Percentiles rank a stretch among this genome's conserved stretches.
These are phyloP conservation scores for Streptanthus diversifolius DNA, from an alignment of 345 rosid genomes.

Conservation along the genomic window DNA sequence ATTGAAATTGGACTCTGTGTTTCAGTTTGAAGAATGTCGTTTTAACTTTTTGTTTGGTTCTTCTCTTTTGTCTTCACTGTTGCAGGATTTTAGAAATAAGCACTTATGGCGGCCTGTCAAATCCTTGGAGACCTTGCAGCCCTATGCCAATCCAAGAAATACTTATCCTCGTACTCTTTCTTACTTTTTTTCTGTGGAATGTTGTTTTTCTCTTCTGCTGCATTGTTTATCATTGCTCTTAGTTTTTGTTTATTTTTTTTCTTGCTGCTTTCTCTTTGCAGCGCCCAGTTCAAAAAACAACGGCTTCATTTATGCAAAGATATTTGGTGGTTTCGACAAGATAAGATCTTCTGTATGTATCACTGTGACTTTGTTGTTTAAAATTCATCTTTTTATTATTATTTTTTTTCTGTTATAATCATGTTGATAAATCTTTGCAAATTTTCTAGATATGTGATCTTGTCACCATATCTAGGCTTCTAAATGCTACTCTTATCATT, in stretches of 20 bases:
- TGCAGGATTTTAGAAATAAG: slow-evolving; percentile 55
- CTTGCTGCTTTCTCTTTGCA: slow-evolving; percentile 32
- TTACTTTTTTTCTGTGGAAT: not conserved
- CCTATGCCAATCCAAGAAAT: slow-evolving; percentile 87
- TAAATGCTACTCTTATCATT: slow-evolving; percentile 99
- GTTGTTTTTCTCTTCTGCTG: not conserved
- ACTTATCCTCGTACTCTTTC: slow-evolving; percentile 59
- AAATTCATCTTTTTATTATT: not conserved
- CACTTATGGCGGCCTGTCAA: slow-evolving; percentile 80
- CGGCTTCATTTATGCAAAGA: slow-evolving; percentile 82
- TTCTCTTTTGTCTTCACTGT: slow-evolving; percentile 10
- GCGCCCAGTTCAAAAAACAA: slow-evolving; percentile 56
- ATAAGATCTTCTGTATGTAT: slow-evolving; percentile 79
- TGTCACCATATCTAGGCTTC: slow-evolving; percentile 98
- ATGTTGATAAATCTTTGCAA: slow-evolving; percentile 48
- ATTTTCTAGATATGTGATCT: slow-evolving; percentile 99
- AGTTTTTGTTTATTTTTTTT: slow-evolving; percentile 4
- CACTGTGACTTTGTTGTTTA: slow-evolving; percentile 8
- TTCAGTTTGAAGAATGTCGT: not conserved
- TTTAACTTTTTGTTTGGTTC: too few species aligned
- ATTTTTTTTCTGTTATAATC: not conserved
- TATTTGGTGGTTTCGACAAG: slow-evolving; percentile 93
- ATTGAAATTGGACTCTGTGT: not conserved
- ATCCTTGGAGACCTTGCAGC: slow-evolving; percentile 69
- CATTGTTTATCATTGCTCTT: too few species aligned